phyloP scores from a whole-genome alignment of 345 rosid species.

The Gossypium raimondii region DNA sequence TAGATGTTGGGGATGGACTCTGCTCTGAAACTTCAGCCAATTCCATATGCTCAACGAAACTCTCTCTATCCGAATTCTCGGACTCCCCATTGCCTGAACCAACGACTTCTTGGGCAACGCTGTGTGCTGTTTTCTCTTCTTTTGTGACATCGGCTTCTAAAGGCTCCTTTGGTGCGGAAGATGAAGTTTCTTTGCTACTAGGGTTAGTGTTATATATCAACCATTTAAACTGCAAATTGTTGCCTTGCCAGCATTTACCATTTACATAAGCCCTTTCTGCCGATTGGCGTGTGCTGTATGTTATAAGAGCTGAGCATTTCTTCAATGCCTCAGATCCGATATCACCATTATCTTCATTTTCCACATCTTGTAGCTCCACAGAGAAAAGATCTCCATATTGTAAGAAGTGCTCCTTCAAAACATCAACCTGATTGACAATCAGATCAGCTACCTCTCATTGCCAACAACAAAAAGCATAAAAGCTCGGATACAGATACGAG shows the following conservation, averaged over 20 bases:
- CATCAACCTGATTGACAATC: conserved; percentile 44
- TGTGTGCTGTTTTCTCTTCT: conserved; percentile 23
- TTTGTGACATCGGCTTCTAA: conserved; percentile 29
- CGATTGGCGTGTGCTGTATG: conserved; percentile 50
- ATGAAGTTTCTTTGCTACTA: conserved; percentile 30
- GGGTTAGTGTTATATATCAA: conserved; percentile 31
- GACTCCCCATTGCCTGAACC: conserved; percentile 36
- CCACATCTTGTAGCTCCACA: conserved; percentile 50
- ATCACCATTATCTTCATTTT: conserved; percentile 24
- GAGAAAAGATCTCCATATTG: conserved; percentile 60
- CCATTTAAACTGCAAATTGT: conserved; percentile 68
- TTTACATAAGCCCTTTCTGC: conserved; percentile 82
- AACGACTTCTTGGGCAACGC: conserved; percentile 27
- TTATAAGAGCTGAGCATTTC: conserved; percentile 47
- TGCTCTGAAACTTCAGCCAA: conserved; percentile 34
- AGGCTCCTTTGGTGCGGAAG: conserved; percentile 22
- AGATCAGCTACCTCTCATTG: background rate
- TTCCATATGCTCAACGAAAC: conserved; percentile 20
- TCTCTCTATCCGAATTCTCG: conserved; percentile 37
- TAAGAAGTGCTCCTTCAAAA: conserved; percentile 70
- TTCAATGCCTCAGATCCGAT: conserved; percentile 33
- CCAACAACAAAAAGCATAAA: background rate
- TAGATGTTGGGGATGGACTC: conserved; percentile 23
- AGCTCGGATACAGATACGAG: background rate
- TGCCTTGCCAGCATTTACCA: conserved; percentile 81